These are phyloP conservation scores for Oryza brachyantha DNA, from an alignment of 176 grass and related monocot genomes.

Conservation along the genomic window DNA sequence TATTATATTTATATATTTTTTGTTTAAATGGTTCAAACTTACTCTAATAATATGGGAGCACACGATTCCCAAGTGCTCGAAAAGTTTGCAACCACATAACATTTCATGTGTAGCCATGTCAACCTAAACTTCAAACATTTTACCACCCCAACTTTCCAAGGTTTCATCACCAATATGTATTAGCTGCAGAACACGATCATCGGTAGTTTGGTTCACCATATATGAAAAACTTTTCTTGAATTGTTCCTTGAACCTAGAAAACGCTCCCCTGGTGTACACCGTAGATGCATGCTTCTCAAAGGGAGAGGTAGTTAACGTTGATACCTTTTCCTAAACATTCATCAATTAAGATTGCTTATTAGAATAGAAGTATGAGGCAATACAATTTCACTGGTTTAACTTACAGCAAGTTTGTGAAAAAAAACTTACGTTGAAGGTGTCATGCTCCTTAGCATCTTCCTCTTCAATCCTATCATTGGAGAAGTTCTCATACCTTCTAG, in stretches of 20 bases:
- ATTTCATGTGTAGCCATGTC: background rate
- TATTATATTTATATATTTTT: fast-evolving
- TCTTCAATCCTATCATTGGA: background rate
- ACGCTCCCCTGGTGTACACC: background rate
- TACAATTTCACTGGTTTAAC: too few relatives aligned
- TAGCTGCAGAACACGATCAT: background rate
- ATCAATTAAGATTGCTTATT: too few relatives aligned
- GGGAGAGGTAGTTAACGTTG: background rate
- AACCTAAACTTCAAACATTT: fast-evolving
- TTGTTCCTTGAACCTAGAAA: background rate
- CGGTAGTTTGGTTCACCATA: background rate
- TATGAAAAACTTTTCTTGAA: background rate
- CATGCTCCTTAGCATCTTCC: background rate
- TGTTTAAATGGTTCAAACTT: fast-evolving
- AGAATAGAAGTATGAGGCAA: too few relatives aligned
- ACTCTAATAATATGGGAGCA: background rate
- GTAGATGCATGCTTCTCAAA: background rate
- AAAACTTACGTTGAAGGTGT: background rate
- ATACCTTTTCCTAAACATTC: background rate
- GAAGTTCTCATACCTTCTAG: background rate
- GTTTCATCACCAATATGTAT: background rate
- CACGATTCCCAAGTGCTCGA: background rate
- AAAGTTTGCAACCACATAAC: background rate
- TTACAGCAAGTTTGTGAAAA: background rate
- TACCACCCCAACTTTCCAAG: background rate